phyloP scores from a whole-genome alignment of 192 early-diverging fungal species.

The Spizellomyces sp. region DNA sequence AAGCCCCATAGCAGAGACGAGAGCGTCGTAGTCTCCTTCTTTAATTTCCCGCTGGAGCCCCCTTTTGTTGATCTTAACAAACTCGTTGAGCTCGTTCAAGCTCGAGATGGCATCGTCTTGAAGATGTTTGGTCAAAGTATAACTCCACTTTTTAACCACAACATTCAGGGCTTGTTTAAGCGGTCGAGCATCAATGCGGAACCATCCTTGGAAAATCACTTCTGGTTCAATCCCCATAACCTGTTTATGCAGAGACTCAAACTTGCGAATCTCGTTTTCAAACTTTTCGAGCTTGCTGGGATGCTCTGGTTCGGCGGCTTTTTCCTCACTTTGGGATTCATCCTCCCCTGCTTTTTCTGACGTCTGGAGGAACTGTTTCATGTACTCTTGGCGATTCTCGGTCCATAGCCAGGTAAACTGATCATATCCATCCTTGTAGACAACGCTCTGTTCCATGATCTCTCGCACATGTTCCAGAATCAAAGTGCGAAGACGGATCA shows the following conservation, averaged over 20 bases:
- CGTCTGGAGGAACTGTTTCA: conserved; percentile 55
- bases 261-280: conserved; percentile 64
- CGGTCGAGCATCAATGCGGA: conserved; percentile 61
- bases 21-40: conserved; percentile 63
- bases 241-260: conserved; percentile 66
- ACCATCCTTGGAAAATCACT: conserved; percentile 62
- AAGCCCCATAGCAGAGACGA: conserved; percentile 62
- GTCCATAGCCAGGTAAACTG: conserved; percentile 68
- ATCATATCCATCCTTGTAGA: conserved; percentile 60
- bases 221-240: conserved; percentile 67
- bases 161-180: conserved; percentile 67
- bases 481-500: conserved; percentile 37
- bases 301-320: conserved; percentile 33
- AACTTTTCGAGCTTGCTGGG: conserved; percentile 64
- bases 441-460: conserved; percentile 57
- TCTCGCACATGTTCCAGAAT: conserved; percentile 45
- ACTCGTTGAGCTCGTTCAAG: conserved; percentile 62
- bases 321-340: conserved; percentile 30
- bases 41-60: conserved; percentile 59
- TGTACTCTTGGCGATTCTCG: conserved; percentile 69
- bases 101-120: conserved; percentile 59
- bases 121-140: conserved; percentile 66
- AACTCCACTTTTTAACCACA: conserved; percentile 69
- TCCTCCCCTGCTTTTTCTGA: conserved; percentile 43
- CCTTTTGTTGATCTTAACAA: conserved; percentile 58